These are phyloP conservation scores for Papiliotrema laurentii DNA, from an alignment of 1,284 basidiomycete species.

Conservation along the genomic window DNA sequence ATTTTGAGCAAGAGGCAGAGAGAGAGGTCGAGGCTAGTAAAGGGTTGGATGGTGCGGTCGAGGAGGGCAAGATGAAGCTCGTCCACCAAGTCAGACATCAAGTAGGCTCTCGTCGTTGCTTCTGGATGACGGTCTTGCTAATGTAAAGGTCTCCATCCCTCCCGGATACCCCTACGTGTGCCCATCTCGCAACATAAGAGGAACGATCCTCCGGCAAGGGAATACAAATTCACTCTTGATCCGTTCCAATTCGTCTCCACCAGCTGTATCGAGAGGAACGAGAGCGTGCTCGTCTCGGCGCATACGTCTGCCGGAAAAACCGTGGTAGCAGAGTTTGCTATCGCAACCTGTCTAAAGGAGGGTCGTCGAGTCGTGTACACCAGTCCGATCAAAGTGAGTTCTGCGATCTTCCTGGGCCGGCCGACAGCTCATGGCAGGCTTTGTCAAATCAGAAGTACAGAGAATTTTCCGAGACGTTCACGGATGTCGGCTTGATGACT, in stretches of 20 bases:
- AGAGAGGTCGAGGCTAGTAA: constrained; percentile 80
- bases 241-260: constrained; percentile 97
- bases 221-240: constrained; percentile 95
- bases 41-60: constrained; percentile 64
- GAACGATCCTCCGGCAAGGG: constrained; percentile 80
- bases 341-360: constrained; percentile 94
- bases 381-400: constrained; percentile 92
- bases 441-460: constrained; percentile 98
- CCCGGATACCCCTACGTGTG: constrained; percentile 84
- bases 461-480: constrained; percentile 94
- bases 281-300: constrained; percentile 96
- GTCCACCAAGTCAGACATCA: constrained; percentile 47
- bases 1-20: constrained; percentile 83
- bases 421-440: constrained; percentile 57
- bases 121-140: background rate
- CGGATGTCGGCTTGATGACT: constrained; percentile 98
- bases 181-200: constrained; percentile 91
- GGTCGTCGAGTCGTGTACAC: constrained; percentile 90
- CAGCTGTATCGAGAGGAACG: constrained; percentile 91
- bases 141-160: constrained; percentile 81
- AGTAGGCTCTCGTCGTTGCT: constrained; percentile 11
- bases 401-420: background rate
- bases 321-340: constrained; percentile 98
- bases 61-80: constrained; percentile 51
- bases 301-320: constrained; percentile 99